These are phyloP conservation scores for Candida krabiensis DNA, from an alignment of 805 yeast genomes.

Conservation along the genomic window DNA sequence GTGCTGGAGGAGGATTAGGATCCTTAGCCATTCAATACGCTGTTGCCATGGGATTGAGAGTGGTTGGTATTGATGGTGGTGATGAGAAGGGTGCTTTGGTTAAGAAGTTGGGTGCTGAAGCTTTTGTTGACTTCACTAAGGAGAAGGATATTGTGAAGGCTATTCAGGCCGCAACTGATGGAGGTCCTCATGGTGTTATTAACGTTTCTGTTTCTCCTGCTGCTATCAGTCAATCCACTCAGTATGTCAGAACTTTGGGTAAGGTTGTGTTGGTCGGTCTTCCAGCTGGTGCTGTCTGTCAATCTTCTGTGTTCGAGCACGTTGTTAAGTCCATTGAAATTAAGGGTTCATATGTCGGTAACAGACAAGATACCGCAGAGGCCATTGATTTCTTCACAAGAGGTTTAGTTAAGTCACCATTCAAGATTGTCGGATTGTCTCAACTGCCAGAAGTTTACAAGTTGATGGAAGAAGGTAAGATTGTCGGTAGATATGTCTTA, in stretches of 20 bases:
- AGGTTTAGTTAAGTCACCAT: constrained; percentile 64
- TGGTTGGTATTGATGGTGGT: constrained; percentile 74
- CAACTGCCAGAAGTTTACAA: constrained; percentile 67
- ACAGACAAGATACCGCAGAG: constrained; percentile 82
- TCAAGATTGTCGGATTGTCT: constrained; percentile 74
- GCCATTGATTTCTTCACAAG: constrained; percentile 69
- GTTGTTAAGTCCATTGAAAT: constrained; percentile 73
- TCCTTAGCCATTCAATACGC: constrained; percentile 76
- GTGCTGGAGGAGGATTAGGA: constrained; percentile 85
- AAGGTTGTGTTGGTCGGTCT: constrained; percentile 65
- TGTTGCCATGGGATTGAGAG: constrained; percentile 71
- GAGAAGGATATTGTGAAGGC: constrained; percentile 42
- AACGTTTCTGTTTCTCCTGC: constrained; percentile 59
- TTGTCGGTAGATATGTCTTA: constrained; percentile 86
- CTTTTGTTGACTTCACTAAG: constrained; percentile 53
- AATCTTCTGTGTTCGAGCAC: constrained; percentile 67
- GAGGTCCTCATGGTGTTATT: constrained; percentile 66
- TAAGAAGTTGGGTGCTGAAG: constrained; percentile 62
- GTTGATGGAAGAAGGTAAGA: constrained; percentile 80
- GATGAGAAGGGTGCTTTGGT: constrained; percentile 58
- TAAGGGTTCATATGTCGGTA: constrained; percentile 85
- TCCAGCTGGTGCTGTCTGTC: constrained; percentile 76
- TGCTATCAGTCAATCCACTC: constrained; percentile 55
- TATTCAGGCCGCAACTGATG: constrained; percentile 42
- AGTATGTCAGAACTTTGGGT: constrained; percentile 59